phyloP scores from a whole-genome alignment of 2,329 filamentous ascomycete genomes.

The Meredithiella fracta region DNA sequence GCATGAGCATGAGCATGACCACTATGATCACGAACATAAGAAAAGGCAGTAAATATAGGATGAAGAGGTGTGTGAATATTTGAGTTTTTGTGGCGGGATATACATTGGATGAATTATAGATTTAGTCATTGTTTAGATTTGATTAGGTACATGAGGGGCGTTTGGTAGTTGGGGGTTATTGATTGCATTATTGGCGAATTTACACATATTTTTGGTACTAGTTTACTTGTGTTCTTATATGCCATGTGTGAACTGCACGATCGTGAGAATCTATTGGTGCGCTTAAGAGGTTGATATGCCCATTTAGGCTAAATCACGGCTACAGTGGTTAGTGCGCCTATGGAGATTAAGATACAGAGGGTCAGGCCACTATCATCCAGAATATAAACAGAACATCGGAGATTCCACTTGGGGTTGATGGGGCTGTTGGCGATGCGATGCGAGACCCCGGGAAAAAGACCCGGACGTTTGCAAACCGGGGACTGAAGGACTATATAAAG shows the following conservation, averaged over 20 bases:
- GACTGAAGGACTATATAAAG: background rate
- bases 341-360: background rate
- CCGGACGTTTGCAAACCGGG: background rate
- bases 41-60: background rate
- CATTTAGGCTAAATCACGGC: background rate
- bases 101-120: slow-evolving; percentile 6
- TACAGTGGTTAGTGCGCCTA: background rate
- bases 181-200: background rate
- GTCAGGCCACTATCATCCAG: too few species aligned
- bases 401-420: too few species aligned
- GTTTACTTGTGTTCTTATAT: background rate
- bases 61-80: background rate
- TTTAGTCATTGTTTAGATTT: background rate
- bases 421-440: too few species aligned
- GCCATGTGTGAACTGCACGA: background rate
- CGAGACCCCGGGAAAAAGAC: too few species aligned
- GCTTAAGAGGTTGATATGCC: background rate
- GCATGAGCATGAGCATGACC: slow-evolving; percentile 23
- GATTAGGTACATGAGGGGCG: background rate
- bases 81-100: background rate
- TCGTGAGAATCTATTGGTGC: background rate
- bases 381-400: too few species aligned
- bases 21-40: slow-evolving; percentile 12
- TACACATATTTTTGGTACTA: background rate
- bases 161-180: background rate